Evolutionary conservation across 2,329 filamentous ascomycete species (phyloP).

Genomic region (Chrysosporium queenslandicum): DNA sequence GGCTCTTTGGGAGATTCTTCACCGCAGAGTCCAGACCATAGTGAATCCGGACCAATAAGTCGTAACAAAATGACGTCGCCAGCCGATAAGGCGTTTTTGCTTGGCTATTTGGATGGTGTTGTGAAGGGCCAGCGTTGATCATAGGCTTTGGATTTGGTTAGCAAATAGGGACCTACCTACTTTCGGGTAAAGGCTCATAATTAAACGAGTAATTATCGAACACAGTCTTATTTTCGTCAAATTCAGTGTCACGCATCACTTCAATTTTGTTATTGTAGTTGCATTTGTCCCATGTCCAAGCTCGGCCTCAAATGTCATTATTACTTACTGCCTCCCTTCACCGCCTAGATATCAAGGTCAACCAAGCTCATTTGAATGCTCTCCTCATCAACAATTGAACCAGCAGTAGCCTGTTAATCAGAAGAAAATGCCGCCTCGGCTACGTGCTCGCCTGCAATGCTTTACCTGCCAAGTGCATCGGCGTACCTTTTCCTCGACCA

Average conservation of each 20-base stretch:
- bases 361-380: too few relatives aligned
- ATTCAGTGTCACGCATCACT: too few relatives aligned
- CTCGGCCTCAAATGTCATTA: not conserved
- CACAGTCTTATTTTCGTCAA: too few relatives aligned
- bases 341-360: not conserved
- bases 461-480: constrained; percentile 22
- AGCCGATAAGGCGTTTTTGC: constrained; percentile 63
- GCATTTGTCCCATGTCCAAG: not conserved
- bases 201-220: too few relatives aligned
- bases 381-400: not conserved
- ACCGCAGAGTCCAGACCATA: constrained; percentile 16
- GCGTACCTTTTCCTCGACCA: constrained; percentile 26
- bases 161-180: not conserved
- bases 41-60: constrained; percentile 23
- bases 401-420: not conserved
- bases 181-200: not conserved
- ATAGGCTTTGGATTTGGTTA: not conserved
- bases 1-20: constrained; percentile 18
- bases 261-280: too few relatives aligned
- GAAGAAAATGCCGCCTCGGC: constrained; percentile 27
- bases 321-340: not conserved
- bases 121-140: constrained; percentile 30
- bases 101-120: constrained; percentile 60
- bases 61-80: constrained; percentile 42
- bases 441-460: constrained; percentile 23